Evolutionary conservation across 441 rosid genomes (phyloP).

Genomic region (Erysimum pusillum): DNA sequence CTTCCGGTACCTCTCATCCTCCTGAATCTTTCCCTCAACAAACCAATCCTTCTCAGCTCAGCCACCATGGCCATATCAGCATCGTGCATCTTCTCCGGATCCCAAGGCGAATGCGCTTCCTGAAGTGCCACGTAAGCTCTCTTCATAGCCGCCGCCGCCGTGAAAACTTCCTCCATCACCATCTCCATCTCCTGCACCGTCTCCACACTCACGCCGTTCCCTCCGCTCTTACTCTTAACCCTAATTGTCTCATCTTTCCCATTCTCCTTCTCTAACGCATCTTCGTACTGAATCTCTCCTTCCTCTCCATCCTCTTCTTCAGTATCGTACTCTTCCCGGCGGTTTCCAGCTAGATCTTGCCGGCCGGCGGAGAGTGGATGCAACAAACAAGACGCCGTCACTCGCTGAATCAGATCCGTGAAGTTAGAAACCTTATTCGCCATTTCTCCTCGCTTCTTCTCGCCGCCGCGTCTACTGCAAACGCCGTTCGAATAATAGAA

Average conservation of each 20-base stretch:
- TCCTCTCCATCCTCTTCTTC: conserved; percentile 49
- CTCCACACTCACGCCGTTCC: conserved; percentile 50
- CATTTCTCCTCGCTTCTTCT: conserved; percentile 71
- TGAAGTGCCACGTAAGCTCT: conserved; percentile 78
- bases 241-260: conserved; percentile 33
- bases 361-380: conserved; percentile 81
- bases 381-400: conserved; percentile 88
- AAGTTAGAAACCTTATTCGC: conserved; percentile 75
- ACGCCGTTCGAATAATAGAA: background rate
- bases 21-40: conserved; percentile 79
- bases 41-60: conserved; percentile 77
- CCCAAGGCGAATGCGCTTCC: conserved; percentile 97
- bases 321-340: conserved; percentile 43
- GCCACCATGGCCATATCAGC: conserved; percentile 88
- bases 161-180: conserved; percentile 79
- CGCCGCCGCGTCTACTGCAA: conserved; percentile 48
- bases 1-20: conserved; percentile 53
- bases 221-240: conserved; percentile 25
- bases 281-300: conserved; percentile 48
- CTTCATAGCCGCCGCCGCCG: conserved; percentile 76
- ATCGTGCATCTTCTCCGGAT: conserved; percentile 84
- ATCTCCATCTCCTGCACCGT: conserved; percentile 69
- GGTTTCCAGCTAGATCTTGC: conserved; percentile 49
- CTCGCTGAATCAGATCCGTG: conserved; percentile 90
- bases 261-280: conserved; percentile 36